Conservation (phyloP, 176 grass and related monocot species). For the Dendrocalamus sinicus region DNA sequence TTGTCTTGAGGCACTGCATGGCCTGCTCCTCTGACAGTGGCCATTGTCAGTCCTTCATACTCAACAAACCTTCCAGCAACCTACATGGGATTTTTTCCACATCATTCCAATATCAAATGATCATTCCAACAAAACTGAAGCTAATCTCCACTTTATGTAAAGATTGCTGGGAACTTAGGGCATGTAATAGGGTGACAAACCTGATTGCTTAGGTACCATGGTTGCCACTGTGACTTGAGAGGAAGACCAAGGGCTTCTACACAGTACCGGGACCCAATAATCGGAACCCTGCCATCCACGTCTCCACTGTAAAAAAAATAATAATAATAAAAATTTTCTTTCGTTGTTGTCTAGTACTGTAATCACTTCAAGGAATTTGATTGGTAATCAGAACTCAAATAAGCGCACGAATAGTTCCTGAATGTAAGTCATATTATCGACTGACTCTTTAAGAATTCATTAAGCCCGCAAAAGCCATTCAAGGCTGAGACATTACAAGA, state of each 20-base stretch:
- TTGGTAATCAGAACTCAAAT: background rate
- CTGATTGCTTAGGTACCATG: conserved; percentile 81
- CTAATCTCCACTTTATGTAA: background rate
- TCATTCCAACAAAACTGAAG: background rate
- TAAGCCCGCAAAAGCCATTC: background rate
- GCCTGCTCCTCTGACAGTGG: conserved; percentile 84
- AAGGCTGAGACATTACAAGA: background rate
- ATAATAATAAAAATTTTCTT: background rate
- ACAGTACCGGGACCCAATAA: conserved; percentile 85
- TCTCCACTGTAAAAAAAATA: conserved; percentile 59
- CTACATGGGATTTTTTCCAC: conserved; percentile 41
- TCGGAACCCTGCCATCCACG: conserved; percentile 77
- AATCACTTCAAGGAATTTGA: background rate
- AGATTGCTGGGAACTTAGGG: background rate
- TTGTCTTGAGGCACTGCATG: conserved; percentile 87
- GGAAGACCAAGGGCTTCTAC: conserved; percentile 71
- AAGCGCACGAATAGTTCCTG: background rate
- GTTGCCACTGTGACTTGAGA: conserved; percentile 67
- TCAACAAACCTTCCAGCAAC: conserved; percentile 87
- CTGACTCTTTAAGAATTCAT: background rate
- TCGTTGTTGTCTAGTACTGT: background rate
- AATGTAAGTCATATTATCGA: background rate
- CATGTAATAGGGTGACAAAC: conserved; percentile 25
- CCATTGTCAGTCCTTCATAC: conserved; percentile 79
- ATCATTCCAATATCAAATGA: background rate